A percentile compares a stretch with the other conserved stretches of the same genome.
These are phyloP conservation scores for Xylaria sp. DNA, from an alignment of 495 filamentous ascomycete species.

Conservation along the genomic window DNA sequence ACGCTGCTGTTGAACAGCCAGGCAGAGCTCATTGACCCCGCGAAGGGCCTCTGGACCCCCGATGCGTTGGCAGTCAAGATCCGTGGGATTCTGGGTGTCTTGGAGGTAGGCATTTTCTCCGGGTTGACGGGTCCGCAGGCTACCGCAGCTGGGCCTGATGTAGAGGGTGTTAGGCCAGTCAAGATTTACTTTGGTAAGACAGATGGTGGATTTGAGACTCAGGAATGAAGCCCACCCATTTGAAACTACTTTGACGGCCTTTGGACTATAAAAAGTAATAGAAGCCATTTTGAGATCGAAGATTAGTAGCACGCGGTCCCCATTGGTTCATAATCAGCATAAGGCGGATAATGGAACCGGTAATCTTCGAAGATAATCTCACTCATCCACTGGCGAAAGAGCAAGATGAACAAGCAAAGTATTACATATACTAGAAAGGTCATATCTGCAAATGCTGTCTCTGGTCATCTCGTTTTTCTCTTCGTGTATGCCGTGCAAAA, in stretches of 20 bases:
- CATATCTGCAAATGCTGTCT: conserved; percentile 33
- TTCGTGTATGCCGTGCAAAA: conserved; percentile 22
- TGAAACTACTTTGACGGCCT: not conserved
- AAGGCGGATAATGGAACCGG: not conserved
- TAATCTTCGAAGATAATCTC: conserved; percentile 9
- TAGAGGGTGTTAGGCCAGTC: conserved; percentile 86
- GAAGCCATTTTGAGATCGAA: not conserved
- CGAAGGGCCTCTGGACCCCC: conserved; percentile 75
- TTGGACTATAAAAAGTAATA: not conserved
- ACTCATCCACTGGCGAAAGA: conserved; percentile 20
- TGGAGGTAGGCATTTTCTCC: conserved; percentile 91
- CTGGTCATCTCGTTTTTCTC: conserved; percentile 28
- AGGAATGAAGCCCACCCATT: conserved; percentile 26
- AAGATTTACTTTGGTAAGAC: conserved; percentile 95
- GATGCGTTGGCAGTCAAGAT: conserved; percentile 72
- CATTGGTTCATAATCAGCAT: conserved; percentile 32
- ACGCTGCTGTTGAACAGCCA: conserved; percentile 70
- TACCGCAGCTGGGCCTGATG: conserved; percentile 57
- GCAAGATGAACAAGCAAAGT: conserved; percentile 22
- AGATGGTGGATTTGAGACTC: conserved; percentile 68
- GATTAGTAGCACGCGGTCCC: not conserved
- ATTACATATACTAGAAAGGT: conserved; percentile 43
- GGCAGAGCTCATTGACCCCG: conserved; percentile 60
- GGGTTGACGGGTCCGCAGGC: conserved; percentile 77
- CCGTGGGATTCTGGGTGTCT: conserved; percentile 83